phyloP scores from a whole-genome alignment of 2,329 filamentous ascomycete species.

The Tolypocladium tundrense region DNA sequence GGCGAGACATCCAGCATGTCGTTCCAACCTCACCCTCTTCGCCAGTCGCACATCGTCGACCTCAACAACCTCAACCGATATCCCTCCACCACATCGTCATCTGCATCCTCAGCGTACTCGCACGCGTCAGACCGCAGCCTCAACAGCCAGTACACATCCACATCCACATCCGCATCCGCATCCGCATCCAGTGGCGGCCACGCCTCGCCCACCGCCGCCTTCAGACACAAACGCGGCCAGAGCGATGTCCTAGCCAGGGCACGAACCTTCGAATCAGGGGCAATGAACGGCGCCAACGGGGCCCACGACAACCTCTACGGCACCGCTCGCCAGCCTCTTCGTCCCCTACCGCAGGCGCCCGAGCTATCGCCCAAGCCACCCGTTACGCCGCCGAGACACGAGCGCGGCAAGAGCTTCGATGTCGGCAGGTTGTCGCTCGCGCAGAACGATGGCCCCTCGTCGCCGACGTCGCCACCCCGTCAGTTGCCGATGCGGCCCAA shows the following conservation, averaged over 20 bases:
- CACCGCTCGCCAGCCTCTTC: slow-evolving; percentile 64
- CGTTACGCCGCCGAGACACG: slow-evolving; percentile 26
- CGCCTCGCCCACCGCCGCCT: slow-evolving; percentile 30
- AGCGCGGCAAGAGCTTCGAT: slow-evolving; percentile 56
- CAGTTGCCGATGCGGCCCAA: slow-evolving; percentile 39
- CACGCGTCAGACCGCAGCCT: slow-evolving; percentile 48
- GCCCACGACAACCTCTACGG: slow-evolving; percentile 57
- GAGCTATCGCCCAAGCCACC: slow-evolving; percentile 32
- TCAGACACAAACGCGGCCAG: slow-evolving; percentile 58
- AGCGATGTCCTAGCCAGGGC: slow-evolving; percentile 57
- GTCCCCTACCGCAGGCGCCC: slow-evolving; percentile 61
- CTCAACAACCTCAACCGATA: slow-evolving; percentile 43
- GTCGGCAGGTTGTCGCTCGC: slow-evolving; percentile 44
- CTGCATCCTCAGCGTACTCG: slow-evolving; percentile 60
- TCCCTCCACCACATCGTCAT: slow-evolving; percentile 60
- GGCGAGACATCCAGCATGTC: slow-evolving; percentile 34
- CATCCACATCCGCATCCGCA: slow-evolving; percentile 22
- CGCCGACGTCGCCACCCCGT: slow-evolving; percentile 32
- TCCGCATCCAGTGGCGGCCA: slow-evolving; percentile 57
- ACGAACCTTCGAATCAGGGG: slow-evolving; percentile 33
- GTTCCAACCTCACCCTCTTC: slow-evolving; percentile 46
- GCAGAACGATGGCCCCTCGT: slow-evolving; percentile 29
- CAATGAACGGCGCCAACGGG: slow-evolving; percentile 31
- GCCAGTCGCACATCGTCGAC: slow-evolving; percentile 44
- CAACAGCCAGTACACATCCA: slow-evolving; percentile 50